phyloP scores from a whole-genome alignment of 1,284 basidiomycete species.

The Coniophora puteana region DNA sequence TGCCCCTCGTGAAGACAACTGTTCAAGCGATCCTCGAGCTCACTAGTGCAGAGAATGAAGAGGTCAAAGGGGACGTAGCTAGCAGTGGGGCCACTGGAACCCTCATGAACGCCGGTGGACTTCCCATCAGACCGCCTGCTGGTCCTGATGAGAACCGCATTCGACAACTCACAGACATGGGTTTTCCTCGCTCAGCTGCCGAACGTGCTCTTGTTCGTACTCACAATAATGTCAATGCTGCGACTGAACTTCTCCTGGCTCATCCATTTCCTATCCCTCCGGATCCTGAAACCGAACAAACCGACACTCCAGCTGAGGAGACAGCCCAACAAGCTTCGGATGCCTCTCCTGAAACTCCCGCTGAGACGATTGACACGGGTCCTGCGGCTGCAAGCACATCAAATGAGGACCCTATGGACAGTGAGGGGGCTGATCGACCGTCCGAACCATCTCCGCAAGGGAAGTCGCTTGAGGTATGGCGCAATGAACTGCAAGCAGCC shows the following conservation, averaged over 20 bases:
- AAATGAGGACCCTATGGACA: conserved; percentile 26
- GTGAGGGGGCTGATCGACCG: conserved; percentile 21
- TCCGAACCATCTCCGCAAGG: conserved; percentile 23
- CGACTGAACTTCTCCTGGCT: conserved; percentile 84
- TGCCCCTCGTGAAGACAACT: conserved; percentile 70
- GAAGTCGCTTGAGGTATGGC: conserved; percentile 60
- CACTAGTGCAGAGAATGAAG: conserved; percentile 80
- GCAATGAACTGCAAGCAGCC: conserved; percentile 58
- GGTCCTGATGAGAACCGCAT: conserved; percentile 76
- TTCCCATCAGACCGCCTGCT: too few species aligned
- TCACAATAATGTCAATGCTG: conserved; percentile 87
- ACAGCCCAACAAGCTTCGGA: conserved; percentile 24
- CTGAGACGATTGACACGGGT: conserved; percentile 23
- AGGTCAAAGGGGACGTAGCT: conserved; percentile 41
- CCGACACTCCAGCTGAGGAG: conserved; percentile 35
- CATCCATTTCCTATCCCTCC: conserved; percentile 79
- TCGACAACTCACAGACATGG: conserved; percentile 91
- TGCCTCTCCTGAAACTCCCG: conserved; percentile 22
- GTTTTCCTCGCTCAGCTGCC: conserved; percentile 85
- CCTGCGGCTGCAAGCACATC: conserved; percentile 19
- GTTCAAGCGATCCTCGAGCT: conserved; percentile 82
- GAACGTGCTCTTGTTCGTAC: conserved; percentile 81
- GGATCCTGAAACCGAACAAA: conserved; percentile 44
- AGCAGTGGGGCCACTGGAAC: conserved; percentile 33
- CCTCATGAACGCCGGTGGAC: conserved; percentile 32